Evolutionary conservation across 441 rosid species (phyloP).

Genomic region (Rhodomyrtus psidioides): DNA sequence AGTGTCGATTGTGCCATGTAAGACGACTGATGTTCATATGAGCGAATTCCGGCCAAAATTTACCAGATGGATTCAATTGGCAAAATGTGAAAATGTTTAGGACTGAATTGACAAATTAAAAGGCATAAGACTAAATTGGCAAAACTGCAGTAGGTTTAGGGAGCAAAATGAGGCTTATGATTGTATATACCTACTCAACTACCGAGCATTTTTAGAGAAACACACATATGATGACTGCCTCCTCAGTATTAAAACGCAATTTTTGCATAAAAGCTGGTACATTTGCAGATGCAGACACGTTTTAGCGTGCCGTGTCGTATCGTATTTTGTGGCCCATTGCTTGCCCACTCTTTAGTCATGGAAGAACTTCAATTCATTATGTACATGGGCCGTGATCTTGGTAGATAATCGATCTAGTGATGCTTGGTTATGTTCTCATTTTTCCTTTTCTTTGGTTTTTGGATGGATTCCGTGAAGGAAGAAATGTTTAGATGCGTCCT

Average conservation of each 20-base stretch:
- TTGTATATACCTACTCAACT: not conserved
- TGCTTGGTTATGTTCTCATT: not conserved
- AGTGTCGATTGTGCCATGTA: no score
- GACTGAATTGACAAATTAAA: no score
- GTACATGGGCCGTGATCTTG: not conserved
- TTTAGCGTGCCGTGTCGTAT: not conserved
- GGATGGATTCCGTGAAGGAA: not conserved
- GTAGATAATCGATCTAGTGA: not conserved
- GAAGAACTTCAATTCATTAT: not conserved
- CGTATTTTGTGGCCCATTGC: not conserved
- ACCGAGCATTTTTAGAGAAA: not conserved
- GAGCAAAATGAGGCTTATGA: not conserved
- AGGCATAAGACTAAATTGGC: no score
- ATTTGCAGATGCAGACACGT: not conserved
- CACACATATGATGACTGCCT: not conserved
- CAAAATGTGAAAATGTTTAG: not conserved
- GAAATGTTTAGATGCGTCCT: not conserved
- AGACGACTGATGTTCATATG: fast-evolving
- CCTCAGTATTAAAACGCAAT: not conserved
- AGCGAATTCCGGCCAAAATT: no score
- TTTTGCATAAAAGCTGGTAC: not conserved
- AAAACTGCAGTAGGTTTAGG: not conserved
- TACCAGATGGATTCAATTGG: not conserved
- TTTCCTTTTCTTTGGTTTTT: not conserved
- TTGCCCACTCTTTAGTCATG: not conserved